These are phyloP conservation scores for Antitrichia curtipendula DNA, from an alignment of 225 moss, liverwort and hornwort species.

Conservation along the genomic window DNA sequence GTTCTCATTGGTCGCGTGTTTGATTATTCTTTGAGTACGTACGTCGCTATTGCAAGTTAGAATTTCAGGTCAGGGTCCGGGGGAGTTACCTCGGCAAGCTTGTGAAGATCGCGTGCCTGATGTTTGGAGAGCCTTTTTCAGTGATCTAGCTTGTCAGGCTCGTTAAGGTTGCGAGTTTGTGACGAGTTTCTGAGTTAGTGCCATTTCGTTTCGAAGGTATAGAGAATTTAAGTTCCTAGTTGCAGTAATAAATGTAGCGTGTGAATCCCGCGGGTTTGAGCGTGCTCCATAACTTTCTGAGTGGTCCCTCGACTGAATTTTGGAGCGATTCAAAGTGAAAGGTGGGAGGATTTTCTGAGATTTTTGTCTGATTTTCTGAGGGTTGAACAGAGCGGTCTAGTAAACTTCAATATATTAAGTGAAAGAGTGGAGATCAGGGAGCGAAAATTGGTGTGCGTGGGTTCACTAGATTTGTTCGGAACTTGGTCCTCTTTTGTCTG, in stretches of 20 bases:
- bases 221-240: neutral
- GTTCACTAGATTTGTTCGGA: neutral
- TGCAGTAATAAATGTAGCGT: neutral
- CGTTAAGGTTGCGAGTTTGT: neutral
- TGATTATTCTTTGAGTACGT: neutral
- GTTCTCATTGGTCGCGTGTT: neutral
- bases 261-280: neutral
- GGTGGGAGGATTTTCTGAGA: no score
- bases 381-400: neutral
- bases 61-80: neutral
- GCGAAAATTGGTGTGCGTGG: conserved; percentile 4
- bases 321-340: no score
- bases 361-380: neutral
- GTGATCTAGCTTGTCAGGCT: neutral
- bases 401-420: neutral
- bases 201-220: neutral
- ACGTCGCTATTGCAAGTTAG: neutral
- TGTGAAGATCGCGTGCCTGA: neutral
- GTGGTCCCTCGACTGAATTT: neutral
- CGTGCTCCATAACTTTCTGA: neutral
- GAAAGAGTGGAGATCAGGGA: neutral
- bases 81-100: neutral
- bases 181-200: neutral
- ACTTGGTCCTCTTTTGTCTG: conserved; percentile 10
- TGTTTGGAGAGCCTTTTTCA: neutral